phyloP scores from a whole-genome alignment of 2,329 filamentous ascomycete species.

The Curvularia sp. region DNA sequence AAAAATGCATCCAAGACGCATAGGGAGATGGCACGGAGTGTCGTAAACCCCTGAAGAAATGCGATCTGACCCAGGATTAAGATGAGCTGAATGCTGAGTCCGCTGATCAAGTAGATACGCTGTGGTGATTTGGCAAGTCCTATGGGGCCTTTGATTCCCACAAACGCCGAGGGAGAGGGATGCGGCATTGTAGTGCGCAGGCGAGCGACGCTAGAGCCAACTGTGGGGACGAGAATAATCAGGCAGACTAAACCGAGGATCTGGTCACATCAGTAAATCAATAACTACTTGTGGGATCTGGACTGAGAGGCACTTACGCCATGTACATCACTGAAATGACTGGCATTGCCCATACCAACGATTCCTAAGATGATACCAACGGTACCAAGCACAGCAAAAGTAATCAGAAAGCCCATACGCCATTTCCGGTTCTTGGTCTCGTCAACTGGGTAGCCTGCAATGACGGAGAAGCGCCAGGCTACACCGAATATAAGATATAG shows the following conservation, averaged over 20 bases:
- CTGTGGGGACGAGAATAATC: slow-evolving; percentile 30
- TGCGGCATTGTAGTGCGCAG: slow-evolving; percentile 32
- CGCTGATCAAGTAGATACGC: slow-evolving; percentile 35
- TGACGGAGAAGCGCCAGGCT: slow-evolving; percentile 34
- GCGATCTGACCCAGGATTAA: slow-evolving; percentile 33
- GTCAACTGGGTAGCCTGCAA: slow-evolving; percentile 35
- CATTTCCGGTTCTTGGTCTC: slow-evolving; percentile 37
- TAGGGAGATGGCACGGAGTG: slow-evolving; percentile 35
- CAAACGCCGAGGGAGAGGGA: slow-evolving; percentile 28
- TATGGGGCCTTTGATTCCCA: slow-evolving; percentile 31
- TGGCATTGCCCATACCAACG: slow-evolving; percentile 34
- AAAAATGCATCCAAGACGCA: slow-evolving; percentile 40
- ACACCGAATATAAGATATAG: slow-evolving; percentile 38
- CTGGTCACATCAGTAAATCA: slow-evolving; percentile 13
- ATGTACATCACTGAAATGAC: slow-evolving; percentile 36
- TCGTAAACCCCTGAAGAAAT: slow-evolving; percentile 32
- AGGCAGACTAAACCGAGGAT: slow-evolving; percentile 35
- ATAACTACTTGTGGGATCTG: background rate
- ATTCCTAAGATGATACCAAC: slow-evolving; percentile 35
- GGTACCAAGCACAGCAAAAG: slow-evolving; percentile 28
- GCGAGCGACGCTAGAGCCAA: slow-evolving; percentile 27
- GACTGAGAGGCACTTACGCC: slow-evolving; percentile 23
- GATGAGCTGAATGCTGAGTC: slow-evolving; percentile 25
- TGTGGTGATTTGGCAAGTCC: slow-evolving; percentile 32
- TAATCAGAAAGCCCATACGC: slow-evolving; percentile 30